phyloP scores from a whole-genome alignment of 305 asterid genomes.

The Striga hermonthica region DNA sequence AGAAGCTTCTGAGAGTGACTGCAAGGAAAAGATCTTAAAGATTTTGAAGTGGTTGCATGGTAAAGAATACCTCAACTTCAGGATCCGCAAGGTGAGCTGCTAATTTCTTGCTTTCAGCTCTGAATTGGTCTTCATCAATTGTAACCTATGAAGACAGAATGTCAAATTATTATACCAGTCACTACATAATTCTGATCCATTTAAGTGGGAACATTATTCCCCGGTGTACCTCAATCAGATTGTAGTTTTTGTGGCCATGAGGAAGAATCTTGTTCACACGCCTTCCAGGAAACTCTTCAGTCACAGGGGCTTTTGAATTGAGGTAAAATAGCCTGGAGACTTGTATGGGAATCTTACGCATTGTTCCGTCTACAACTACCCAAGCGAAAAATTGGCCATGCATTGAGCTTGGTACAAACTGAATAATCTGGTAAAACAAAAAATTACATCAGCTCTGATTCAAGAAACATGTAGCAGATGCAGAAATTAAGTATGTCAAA shows the following conservation, averaged over 20 bases:
- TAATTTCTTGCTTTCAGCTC: constrained; percentile 78
- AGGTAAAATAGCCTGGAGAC: constrained; percentile 89
- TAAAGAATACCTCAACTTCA: constrained; percentile 79
- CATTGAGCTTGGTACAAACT: constrained; percentile 67
- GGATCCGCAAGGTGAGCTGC: constrained; percentile 99
- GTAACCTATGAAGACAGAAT: constrained; percentile 50
- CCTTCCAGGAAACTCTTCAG: constrained; percentile 97
- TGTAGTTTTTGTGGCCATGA: constrained; percentile 82
- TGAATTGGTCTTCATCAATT: constrained; percentile 90
- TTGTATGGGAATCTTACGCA: constrained; percentile 75
- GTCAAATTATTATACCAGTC: constrained; percentile 25
- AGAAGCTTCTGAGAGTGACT: constrained; percentile 18
- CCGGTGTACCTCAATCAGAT: constrained; percentile 75
- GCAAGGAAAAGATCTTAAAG: constrained; percentile 18
- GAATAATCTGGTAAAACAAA: constrained; percentile 65
- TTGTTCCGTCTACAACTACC: constrained; percentile 80
- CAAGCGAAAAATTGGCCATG: constrained; percentile 88
- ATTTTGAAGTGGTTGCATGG: constrained; percentile 17
- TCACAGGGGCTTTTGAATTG: constrained; percentile 91
- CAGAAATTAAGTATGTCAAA: constrained; percentile 13
- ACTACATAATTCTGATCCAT: constrained; percentile 20
- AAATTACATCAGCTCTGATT: constrained; percentile 31
- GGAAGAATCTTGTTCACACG: constrained; percentile 91
- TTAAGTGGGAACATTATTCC: constrained; percentile 25
- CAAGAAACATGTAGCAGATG: constrained; percentile 21